phyloP scores from a whole-genome alignment of 257 asterid genomes.

The Nicotiana undulata region DNA sequence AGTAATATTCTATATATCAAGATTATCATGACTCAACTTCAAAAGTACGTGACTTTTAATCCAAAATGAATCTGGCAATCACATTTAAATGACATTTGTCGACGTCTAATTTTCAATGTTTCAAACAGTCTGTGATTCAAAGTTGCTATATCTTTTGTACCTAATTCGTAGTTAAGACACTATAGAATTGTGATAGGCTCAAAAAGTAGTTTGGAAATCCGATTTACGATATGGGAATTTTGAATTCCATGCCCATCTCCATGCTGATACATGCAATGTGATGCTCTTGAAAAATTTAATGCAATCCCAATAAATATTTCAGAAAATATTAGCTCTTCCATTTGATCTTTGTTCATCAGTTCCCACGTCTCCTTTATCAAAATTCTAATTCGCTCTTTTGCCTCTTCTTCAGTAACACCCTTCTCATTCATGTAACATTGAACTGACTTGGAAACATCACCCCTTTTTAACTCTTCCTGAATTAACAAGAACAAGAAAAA shows the following conservation, averaged over 20 bases:
- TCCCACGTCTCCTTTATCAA: constrained; percentile 15
- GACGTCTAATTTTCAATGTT: too few relatives aligned
- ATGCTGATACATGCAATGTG: constrained; percentile 16
- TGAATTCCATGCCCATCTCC: constrained; percentile 24
- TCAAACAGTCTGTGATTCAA: too few relatives aligned
- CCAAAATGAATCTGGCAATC: too few relatives aligned
- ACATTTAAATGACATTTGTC: too few relatives aligned
- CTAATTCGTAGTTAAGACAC: too few relatives aligned
- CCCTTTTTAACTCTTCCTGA: constrained; percentile 12
- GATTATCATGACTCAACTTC: too few relatives aligned
- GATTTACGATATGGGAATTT: neutral
- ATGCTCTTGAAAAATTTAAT: constrained; percentile 7
- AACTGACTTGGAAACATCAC: constrained; percentile 16
- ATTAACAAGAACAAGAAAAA: too few relatives aligned
- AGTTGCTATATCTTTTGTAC: too few relatives aligned
- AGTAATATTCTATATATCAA: too few relatives aligned
- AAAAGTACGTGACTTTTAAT: too few relatives aligned
- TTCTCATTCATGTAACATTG: constrained; percentile 19
- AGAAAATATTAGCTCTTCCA: neutral
- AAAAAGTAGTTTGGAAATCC: constrained; percentile 6
- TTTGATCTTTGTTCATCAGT: constrained; percentile 5
- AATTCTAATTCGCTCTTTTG: neutral
- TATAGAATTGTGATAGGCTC: neutral
- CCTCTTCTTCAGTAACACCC: constrained; percentile 13
- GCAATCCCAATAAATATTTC: neutral